Evolutionary conservation across 768 basidiomycete species (phyloP), one percentile per base, ranked within the genome.

Genomic region (Cystoderma amianthinum): DNA sequence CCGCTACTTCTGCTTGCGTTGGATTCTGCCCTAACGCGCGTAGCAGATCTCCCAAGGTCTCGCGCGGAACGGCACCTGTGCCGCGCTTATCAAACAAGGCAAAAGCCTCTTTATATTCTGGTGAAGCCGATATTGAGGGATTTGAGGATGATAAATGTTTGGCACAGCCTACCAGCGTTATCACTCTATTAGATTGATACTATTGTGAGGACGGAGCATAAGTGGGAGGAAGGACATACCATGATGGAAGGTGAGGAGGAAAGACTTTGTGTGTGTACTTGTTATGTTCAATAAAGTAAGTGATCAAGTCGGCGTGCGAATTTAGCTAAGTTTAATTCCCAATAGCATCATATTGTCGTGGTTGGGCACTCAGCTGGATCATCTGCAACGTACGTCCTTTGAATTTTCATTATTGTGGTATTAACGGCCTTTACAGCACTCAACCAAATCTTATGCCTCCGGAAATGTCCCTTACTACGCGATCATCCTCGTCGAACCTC

Each of bases 21-120:
- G 96, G 96, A 60, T 99, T 99, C 68, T 98, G 96, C 2, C 96
- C 96, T 2, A 99, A 69, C 0, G 92, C 92, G 33, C 96, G 79
- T 12, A 99, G 67, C 7, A 99, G 77, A 60, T 98, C 95, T 6
- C 96, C 96, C 1, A 99, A 68, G 0, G 82, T 84, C 46, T 93
- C 87, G 2, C 86, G 69, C 1, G 93, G 86, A 21, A 99, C 89
- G 11, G 85, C 75, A 12, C 93, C 93, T 2, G 85, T 89, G 25
- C 96, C 96, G 50, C 82, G 82, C 70, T 98, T 98, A 69, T 99
- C 96, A 62, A 97, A 98, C 22, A 99, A 80, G 34, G 96, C 93
- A 55, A 97, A 97, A 2, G 94, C 94, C 63, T 97, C 92, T 56
- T 91, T 90, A 72, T 94, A 94, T 65, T 94, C 92, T 89, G 3